Conservation (phyloP, 2,329 filamentous ascomycete species). For the Neonectria ditissima region DNA sequence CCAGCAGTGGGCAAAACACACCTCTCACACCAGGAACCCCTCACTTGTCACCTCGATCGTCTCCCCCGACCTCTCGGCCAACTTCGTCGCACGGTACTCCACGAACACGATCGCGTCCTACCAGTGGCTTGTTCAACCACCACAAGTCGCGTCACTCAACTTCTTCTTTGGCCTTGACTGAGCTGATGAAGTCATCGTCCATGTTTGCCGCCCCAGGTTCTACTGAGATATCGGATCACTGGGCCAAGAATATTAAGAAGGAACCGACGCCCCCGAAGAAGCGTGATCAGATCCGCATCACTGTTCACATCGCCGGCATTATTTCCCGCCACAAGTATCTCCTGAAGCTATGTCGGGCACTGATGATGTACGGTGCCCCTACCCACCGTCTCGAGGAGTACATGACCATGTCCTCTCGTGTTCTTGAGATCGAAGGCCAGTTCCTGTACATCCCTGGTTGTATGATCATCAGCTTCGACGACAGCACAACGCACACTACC, state of each 20-base stretch:
- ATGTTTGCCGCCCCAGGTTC: slow-evolving; percentile 62
- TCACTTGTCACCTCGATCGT: slow-evolving; percentile 55
- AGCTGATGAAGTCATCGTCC: slow-evolving; percentile 66
- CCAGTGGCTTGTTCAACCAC: slow-evolving; percentile 56
- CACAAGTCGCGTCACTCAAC: slow-evolving; percentile 55
- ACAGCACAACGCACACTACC: slow-evolving; percentile 78
- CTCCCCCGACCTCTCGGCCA: slow-evolving; percentile 56
- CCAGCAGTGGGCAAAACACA: slow-evolving; percentile 56
- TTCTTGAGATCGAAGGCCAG: slow-evolving; percentile 88
- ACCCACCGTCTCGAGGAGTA: slow-evolving; percentile 94
- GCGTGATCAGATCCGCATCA: slow-evolving; percentile 58
- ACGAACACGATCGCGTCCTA: slow-evolving; percentile 50
- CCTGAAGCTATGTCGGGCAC: slow-evolving; percentile 82
- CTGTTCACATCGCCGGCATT: slow-evolving; percentile 73
- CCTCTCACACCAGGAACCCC: slow-evolving; percentile 55
- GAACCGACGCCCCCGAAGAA: slow-evolving; percentile 54
- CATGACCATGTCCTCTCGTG: slow-evolving; percentile 89
- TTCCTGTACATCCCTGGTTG: slow-evolving; percentile 92
- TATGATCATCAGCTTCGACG: slow-evolving; percentile 95
- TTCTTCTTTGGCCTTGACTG: slow-evolving; percentile 61
- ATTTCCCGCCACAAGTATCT: slow-evolving; percentile 86
- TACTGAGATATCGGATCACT: slow-evolving; percentile 58
- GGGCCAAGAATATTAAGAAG: slow-evolving; percentile 58
- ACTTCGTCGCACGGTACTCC: slow-evolving; percentile 51
- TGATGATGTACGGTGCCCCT: slow-evolving; percentile 92